Evolutionary conservation across 345 rosid genomes (phyloP).

Genomic region (Aquilaria sinensis): DNA sequence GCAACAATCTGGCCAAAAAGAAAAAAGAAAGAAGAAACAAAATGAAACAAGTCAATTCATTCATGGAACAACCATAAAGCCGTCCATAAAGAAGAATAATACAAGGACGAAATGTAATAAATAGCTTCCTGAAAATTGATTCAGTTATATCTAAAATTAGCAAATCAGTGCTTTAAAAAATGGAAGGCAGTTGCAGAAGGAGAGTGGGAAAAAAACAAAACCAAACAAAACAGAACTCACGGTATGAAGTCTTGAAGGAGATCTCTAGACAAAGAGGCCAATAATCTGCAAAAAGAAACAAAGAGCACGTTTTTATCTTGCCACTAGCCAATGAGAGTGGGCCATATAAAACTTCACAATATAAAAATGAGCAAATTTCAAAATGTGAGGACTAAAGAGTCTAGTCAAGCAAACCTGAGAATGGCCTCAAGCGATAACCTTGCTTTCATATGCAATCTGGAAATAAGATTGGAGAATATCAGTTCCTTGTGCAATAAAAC

Average conservation of each 20-base stretch:
- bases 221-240: constrained; percentile 41
- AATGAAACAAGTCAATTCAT: not conserved
- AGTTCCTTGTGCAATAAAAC: constrained; percentile 59
- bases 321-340: not conserved
- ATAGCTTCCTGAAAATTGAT: not conserved
- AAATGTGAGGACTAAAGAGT: too few species aligned
- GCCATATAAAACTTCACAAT: not conserved
- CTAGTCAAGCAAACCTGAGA: constrained; percentile 43
- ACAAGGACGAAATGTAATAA: not conserved
- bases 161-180: too few species aligned
- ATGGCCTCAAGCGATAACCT: constrained; percentile 87
- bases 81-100: not conserved
- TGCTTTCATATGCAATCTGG: constrained; percentile 74
- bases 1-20: constrained; percentile 47
- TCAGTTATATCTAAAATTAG: not conserved
- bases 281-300: constrained; percentile 48
- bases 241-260: constrained; percentile 57
- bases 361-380: not conserved
- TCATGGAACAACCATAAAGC: not conserved
- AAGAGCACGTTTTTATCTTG: not conserved
- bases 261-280: constrained; percentile 85
- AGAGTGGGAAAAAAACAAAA: constrained; percentile 1
- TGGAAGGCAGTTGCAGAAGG: too few species aligned
- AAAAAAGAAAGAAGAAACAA: not conserved
- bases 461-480: constrained; percentile 56